Evolutionary conservation across 176 grass and related monocot species (phyloP), one percentile per base, ranked within the genome.

Genomic region (Musa schizocarpa): DNA sequence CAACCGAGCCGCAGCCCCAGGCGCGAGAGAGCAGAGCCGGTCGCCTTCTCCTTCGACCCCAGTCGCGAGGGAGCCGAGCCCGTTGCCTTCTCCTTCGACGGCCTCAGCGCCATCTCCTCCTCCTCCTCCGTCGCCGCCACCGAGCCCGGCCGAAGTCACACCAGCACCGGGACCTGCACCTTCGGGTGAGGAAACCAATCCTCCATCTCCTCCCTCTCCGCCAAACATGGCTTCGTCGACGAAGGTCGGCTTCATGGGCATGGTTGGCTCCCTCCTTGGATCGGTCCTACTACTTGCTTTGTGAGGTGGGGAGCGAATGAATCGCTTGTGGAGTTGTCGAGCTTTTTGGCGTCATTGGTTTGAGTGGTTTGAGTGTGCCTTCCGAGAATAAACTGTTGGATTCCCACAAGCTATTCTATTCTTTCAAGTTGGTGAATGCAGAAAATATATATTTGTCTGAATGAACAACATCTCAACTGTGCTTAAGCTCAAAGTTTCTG

Each of bases 201-300:
- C 72, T 20, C 50, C 72, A 24, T 23, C 79, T 53, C 82, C 83
- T 3, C 34, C 87, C 0, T 6, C 9, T 2, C 1, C 81, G 1
- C 71, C 16, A 29, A 96, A 68, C 65, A 51, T 24, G 0, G 85
- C 85, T 13, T 56, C 74, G 50, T 50, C 48, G 1, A 56, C 23
- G 13, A 48, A 56, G 55, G 50, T 71, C 3, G 77, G 83, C 65
- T 20, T 90, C 19, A 58, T 86, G 50, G 55, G 50, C 69, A 82
- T 85, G 48, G 72, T 84, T 3, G 87, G 69, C 16, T 74, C 85
- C 11, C 77, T 66, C 24, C 5, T 96, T 27, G 89, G 81, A 1
- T 87, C 50, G 43, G 49, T 81, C 48, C 50, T 92, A 62, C 50
- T 92, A 62, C 65, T 96, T 11, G 55, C 63, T 11, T 17, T 82